Conservation (phyloP, 2,329 filamentous ascomycete species). For the Diplocarpon rosae region DNA sequence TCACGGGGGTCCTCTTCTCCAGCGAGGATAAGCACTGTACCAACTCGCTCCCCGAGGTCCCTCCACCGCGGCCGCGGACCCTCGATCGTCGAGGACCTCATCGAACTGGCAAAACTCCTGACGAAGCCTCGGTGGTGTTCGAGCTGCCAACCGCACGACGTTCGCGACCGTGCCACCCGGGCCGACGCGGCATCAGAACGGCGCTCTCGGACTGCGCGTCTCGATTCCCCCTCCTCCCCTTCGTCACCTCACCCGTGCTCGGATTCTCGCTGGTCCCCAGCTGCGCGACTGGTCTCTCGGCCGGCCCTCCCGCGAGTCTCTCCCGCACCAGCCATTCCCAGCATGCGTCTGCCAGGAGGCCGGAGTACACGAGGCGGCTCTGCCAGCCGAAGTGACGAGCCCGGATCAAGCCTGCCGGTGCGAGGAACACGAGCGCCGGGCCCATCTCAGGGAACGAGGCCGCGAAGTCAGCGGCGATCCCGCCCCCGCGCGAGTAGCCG, state of each 20-base stretch:
- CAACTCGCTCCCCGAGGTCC: slow-evolving; percentile 35
- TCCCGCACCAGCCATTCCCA: slow-evolving; percentile 12
- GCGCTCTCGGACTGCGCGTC: slow-evolving; percentile 13
- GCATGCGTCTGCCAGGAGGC: slow-evolving; percentile 41
- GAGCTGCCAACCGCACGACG: slow-evolving; percentile 48
- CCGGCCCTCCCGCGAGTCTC: slow-evolving; percentile 4
- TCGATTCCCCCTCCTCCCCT: slow-evolving; percentile 12
- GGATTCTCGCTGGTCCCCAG: slow-evolving; percentile 6
- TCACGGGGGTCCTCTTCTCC: slow-evolving; percentile 39
- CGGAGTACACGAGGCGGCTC: slow-evolving; percentile 42
- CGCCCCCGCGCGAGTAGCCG: slow-evolving; percentile 74
- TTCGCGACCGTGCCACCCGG: slow-evolving; percentile 17
- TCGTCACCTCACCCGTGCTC: slow-evolving; percentile 12
- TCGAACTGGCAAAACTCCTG: slow-evolving; percentile 46
- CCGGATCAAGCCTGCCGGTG: slow-evolving; percentile 65
- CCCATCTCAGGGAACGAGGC: slow-evolving; percentile 59
- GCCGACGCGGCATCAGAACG: slow-evolving; percentile 12
- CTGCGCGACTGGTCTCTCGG: slow-evolving; percentile 1
- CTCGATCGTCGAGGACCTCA: slow-evolving; percentile 42
- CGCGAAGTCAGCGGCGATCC: slow-evolving; percentile 59
- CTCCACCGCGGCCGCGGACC: slow-evolving; percentile 41
- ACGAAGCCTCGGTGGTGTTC: slow-evolving; percentile 46
- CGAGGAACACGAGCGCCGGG: slow-evolving; percentile 61
- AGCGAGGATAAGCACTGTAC: slow-evolving; percentile 39
- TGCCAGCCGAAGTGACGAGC: slow-evolving; percentile 39